Base-by-base conservation (phyloP, 2,329 filamentous ascomycete species). In the Akanthomyces dipterigenus region DNA sequence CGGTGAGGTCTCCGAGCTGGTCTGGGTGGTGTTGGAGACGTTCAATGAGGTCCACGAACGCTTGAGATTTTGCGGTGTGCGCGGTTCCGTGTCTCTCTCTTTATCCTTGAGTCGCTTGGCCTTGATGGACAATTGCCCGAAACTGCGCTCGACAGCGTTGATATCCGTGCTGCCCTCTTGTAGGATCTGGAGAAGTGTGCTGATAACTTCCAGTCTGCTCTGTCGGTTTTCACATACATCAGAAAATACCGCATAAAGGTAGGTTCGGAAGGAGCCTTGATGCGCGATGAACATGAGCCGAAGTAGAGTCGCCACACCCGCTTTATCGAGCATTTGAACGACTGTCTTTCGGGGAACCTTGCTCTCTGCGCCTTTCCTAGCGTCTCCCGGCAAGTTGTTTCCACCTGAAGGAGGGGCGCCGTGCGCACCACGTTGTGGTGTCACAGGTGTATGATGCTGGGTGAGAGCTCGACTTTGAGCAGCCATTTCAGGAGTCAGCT, bases 241-340 rank as follows among this genome's bases (percentile, higher is more conserved):
- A 64, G 91, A 86, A 56, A 99, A 87, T 58, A 99, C 90, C 60
- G 88, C 88, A 71, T 95, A 93, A 58, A 99, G 81, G 63, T 91
- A 90, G 64, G 83, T 86, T 66, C 92, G 90, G 54, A 95, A 88
- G 64, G 90, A 95, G 24, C 90, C 91, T 65, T 93, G 90, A 66
- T 97, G 91, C 53, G 91, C 89, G 68, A 98, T 92, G 73, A 99
- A 99, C 93, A 99, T 97, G 11, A 99, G 83, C n/a, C 96, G 90
- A 48, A 99, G 82, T 38, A 99, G 79, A n/a, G 95, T 98, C 28
- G 96, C 95, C 66, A 99, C 88, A 28, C 96, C 95, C 51, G 93
- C 84, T 76, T 96, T 97, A 74, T 99, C 95, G 34, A 99, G 84
- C 89, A 99, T 96, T 72, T 99, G 95, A 26, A 96, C 90, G 62